Conservation (phyloP, 345 rosid species). For the Lagerstroemia speciosa region DNA sequence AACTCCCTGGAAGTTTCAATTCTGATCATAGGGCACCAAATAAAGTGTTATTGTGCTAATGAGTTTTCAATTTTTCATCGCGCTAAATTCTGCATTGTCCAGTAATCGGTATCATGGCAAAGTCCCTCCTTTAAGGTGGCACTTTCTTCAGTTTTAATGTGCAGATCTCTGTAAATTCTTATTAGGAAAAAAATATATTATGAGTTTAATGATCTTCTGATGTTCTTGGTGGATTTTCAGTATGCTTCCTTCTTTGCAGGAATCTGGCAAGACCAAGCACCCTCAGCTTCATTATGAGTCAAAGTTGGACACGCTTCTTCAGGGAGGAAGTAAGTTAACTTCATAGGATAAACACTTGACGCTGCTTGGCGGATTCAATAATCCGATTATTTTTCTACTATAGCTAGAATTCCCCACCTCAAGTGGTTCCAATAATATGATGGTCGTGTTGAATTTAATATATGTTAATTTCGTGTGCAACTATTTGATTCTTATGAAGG, state of each 20-base stretch:
- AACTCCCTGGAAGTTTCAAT: neutral
- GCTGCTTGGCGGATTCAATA: neutral
- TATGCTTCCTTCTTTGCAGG: no score
- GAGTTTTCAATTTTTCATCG: no score
- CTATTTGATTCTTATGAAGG: neutral
- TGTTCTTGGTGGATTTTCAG: neutral
- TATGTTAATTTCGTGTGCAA: neutral
- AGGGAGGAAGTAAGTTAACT: conserved; percentile 71
- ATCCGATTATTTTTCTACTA: conserved; percentile 8
- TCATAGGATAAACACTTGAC: neutral
- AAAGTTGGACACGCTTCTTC: conserved; percentile 76
- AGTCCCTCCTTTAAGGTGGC: neutral
- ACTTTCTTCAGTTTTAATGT: neutral
- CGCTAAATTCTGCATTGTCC: no score
- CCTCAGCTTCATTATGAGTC: conserved; percentile 88
- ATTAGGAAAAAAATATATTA: neutral
- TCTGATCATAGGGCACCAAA: neutral
- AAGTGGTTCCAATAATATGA: conserved; percentile 45
- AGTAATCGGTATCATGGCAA: neutral
- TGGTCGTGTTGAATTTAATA: neutral
- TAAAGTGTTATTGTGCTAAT: no score
- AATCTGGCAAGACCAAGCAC: conserved; percentile 74
- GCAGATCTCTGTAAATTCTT: neutral
- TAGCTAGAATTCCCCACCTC: conserved; percentile 80
- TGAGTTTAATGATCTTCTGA: neutral